phyloP scores from a whole-genome alignment of 257 asterid species.

The Petunia secreta region DNA sequence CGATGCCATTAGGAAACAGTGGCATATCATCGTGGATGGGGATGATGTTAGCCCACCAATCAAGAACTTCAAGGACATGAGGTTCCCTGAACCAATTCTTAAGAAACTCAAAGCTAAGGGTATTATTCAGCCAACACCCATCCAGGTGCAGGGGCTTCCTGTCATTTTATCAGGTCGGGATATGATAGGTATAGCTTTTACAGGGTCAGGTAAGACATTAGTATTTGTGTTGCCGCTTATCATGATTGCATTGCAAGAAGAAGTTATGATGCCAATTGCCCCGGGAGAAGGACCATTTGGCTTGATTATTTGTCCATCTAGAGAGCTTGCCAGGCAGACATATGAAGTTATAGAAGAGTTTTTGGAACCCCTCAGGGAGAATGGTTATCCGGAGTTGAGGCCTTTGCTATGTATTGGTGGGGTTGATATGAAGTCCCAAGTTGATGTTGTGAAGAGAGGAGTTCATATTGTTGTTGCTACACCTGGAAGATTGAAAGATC shows the following conservation, averaged over 20 bases:
- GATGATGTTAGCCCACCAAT: conserved; percentile 85
- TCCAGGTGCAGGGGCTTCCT: conserved; percentile 92
- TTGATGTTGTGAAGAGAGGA: conserved; percentile 79
- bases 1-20: conserved; percentile 73
- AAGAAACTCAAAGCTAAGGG: conserved; percentile 73
- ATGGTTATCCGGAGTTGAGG: conserved; percentile 75
- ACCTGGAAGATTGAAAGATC: conserved; percentile 86
- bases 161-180: conserved; percentile 82
- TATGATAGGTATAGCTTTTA: conserved; percentile 93
- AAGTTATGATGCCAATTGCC: conserved; percentile 76
- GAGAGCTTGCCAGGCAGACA: conserved; percentile 91
- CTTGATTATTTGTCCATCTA: conserved; percentile 79
- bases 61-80: conserved; percentile 81
- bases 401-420: conserved; percentile 94
- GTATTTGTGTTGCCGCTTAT: conserved; percentile 85
- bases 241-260: conserved; percentile 88
- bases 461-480: conserved; percentile 94
- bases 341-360: conserved; percentile 80
- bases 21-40: conserved; percentile 89
- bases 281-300: conserved; percentile 94
- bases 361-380: conserved; percentile 67
- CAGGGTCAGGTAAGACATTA: conserved; percentile 89
- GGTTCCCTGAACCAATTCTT: conserved; percentile 83
- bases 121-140: conserved; percentile 86
- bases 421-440: conserved; percentile 83